Evolutionary conservation across 306 rosid species (phyloP).

Genomic region (Nissolia schottii): DNA sequence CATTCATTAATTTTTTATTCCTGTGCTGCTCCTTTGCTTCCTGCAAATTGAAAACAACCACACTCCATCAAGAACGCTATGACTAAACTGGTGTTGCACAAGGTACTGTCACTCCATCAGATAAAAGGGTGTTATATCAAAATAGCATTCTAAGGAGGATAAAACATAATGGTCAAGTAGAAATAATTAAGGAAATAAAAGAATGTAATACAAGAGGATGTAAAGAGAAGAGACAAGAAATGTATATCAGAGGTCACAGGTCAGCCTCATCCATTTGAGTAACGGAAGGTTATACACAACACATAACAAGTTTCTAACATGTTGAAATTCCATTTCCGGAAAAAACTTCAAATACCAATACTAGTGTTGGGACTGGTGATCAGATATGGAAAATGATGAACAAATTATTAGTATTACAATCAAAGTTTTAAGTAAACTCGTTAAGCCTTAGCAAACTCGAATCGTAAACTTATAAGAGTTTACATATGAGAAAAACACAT

Average conservation of each 20-base stretch:
- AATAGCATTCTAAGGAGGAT: not conserved
- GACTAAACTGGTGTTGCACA: not conserved
- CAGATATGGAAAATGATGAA: too few relatives aligned
- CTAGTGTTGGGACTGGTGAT: too few relatives aligned
- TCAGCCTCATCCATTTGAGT: not conserved
- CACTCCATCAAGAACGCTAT: slow-evolving; percentile 18
- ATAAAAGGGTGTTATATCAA: not conserved
- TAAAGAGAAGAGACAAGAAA: not conserved
- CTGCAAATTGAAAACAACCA: slow-evolving; percentile 44
- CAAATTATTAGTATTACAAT: too few relatives aligned
- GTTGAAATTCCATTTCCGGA: not conserved
- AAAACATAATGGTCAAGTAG: not conserved
- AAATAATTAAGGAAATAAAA: not conserved
- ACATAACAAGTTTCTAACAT: not conserved
- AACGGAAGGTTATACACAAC: not conserved
- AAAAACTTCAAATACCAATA: not conserved
- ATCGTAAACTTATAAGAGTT: too few relatives aligned
- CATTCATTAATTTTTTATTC: slow-evolving; percentile 84
- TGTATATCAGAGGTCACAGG: not conserved
- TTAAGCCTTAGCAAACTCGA: too few relatives aligned
- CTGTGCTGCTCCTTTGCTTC: slow-evolving; percentile 94
- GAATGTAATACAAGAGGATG: not conserved
- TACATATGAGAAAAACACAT: too few relatives aligned
- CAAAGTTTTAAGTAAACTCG: too few relatives aligned
- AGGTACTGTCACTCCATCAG: not conserved